Base-by-base conservation (phyloP, 768 basidiomycete species). In the Collybia nuda region DNA sequence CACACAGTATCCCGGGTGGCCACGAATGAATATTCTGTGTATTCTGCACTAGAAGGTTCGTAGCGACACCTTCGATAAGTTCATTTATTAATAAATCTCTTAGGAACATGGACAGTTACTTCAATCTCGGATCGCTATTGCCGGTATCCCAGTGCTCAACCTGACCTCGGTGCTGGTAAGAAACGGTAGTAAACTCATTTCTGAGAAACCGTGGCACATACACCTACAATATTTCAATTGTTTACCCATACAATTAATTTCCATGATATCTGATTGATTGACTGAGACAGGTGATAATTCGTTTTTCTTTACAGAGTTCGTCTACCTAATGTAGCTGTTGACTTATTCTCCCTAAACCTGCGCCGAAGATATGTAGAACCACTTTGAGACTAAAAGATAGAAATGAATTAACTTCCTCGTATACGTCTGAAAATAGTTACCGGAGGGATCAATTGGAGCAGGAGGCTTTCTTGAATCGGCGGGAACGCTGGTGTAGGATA, bases 351-450 rank as follows among this genome's bases (percentile, higher is more conserved):
- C 43, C 56, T 76, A 92, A 53, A 92, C 87, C 56, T 88, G 86
- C 26, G 89, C 89, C 28, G 91, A 92, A 18, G 92, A 90, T 62
- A 94, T 94, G 72, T 93, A 90, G 84, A 93, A 93, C 91, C 90
- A 93, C 66, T 92, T 93, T 56, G 85, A 90, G 59, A 93, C 90
- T 19, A 18, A 2, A 37, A 48, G 46, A 19, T 28, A 53, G 23
- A 52, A 35, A 37, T 32, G 61, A 11, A 11, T 32, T 9, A 32
- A 11, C 3, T 14, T 32, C 32, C 14, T 11, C 28, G 6, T 28
- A 11, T 32, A 32, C 9, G 3, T 2, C 32, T 8, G 44, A 42
- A 44, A 7, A 5, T 71, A 32, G 86, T 67, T 63, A 94, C 94
- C 86, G 48, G 93, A 88, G 53, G 92, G 85, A 60, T 98, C 96